Evolutionary conservation across 176 grass and related monocot genomes (phyloP).

Genomic region (Lolium rigidum): DNA sequence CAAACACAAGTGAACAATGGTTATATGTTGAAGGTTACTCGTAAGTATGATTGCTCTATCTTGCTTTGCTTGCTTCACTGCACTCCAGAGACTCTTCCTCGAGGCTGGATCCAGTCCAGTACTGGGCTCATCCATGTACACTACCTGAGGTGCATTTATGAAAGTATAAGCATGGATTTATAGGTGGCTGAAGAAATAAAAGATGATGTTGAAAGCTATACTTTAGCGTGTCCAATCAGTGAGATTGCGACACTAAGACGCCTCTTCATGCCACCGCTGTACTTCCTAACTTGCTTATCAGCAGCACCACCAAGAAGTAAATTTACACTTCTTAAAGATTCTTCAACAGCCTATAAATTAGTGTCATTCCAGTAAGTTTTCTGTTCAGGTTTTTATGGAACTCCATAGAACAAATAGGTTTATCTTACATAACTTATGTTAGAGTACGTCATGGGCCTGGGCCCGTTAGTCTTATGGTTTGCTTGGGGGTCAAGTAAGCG

Average conservation of each 20-base stretch:
- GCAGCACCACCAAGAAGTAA: slow-evolving; percentile 55
- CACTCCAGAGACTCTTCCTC: slow-evolving; percentile 69
- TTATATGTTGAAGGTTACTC: slow-evolving; percentile 52
- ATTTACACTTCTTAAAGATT: slow-evolving; percentile 71
- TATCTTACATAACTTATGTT: neutral
- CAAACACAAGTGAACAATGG: neutral
- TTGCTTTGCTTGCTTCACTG: slow-evolving; percentile 69
- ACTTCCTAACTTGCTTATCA: slow-evolving; percentile 76
- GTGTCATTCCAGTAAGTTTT: slow-evolving; percentile 26
- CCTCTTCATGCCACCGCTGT: slow-evolving; percentile 80
- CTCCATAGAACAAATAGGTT: neutral
- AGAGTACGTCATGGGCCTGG: too few species aligned
- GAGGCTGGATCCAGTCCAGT: slow-evolving; percentile 79
- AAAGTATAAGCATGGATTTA: neutral
- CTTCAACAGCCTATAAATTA: slow-evolving; percentile 60
- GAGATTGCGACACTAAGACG: slow-evolving; percentile 75
- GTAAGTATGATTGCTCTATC: slow-evolving; percentile 77
- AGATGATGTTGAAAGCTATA: slow-evolving; percentile 23
- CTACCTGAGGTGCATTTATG: slow-evolving; percentile 44
- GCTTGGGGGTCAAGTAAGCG: too few species aligned
- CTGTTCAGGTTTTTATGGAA: neutral
- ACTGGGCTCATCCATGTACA: slow-evolving; percentile 83
- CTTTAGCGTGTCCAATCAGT: slow-evolving; percentile 71
- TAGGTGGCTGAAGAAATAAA: slow-evolving; percentile 10
- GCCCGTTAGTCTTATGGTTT: too few species aligned